Percentiles rank a stretch among this genome's conserved stretches.
Conservation (phyloP, 2,329 filamentous ascomycete species). For the Nothophaeocryptopus gaeumannii region DNA sequence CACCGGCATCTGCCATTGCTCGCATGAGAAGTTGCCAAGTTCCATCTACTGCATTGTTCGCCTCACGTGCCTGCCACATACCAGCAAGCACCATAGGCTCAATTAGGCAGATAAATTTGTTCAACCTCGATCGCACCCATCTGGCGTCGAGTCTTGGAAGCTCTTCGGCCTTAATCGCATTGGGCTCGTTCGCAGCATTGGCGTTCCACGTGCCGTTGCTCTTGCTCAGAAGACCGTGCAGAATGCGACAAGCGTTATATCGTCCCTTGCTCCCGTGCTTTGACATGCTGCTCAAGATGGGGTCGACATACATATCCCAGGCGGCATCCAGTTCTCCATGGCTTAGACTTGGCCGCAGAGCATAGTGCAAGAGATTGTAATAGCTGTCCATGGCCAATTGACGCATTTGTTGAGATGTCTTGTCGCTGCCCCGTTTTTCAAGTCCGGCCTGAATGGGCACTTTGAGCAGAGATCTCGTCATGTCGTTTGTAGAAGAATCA, state of each 20-base stretch:
- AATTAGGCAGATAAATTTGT: slow-evolving; percentile 62
- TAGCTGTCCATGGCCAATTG: slow-evolving; percentile 69
- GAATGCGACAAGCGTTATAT: slow-evolving; percentile 64
- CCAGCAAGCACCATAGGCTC: slow-evolving; percentile 53
- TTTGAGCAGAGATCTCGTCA: slow-evolving; percentile 62
- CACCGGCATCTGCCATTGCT: slow-evolving; percentile 64
- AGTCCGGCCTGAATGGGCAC: slow-evolving; percentile 69
- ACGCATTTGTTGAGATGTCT: slow-evolving; percentile 43
- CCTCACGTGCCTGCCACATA: slow-evolving; percentile 40
- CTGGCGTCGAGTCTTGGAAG: slow-evolving; percentile 79
- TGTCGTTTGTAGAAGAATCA: slow-evolving; percentile 55
- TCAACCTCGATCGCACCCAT: slow-evolving; percentile 76
- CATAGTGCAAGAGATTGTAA: slow-evolving; percentile 79
- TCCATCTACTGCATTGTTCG: slow-evolving; percentile 24
- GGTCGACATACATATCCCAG: slow-evolving; percentile 73
- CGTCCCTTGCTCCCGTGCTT: slow-evolving; percentile 48
- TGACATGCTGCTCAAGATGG: slow-evolving; percentile 60
- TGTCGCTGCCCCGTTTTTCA: slow-evolving; percentile 60
- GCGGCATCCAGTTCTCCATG: slow-evolving; percentile 66
- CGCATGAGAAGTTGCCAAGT: slow-evolving; percentile 53
- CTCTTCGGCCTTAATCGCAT: slow-evolving; percentile 61
- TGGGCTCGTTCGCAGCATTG: slow-evolving; percentile 60
- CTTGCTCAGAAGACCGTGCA: slow-evolving; percentile 70
- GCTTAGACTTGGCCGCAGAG: slow-evolving; percentile 68
- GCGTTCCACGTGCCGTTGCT: slow-evolving; percentile 66